Base-by-base conservation (phyloP, 805 yeast genomes). In the Tetrapisispora nanseiensis region DNA sequence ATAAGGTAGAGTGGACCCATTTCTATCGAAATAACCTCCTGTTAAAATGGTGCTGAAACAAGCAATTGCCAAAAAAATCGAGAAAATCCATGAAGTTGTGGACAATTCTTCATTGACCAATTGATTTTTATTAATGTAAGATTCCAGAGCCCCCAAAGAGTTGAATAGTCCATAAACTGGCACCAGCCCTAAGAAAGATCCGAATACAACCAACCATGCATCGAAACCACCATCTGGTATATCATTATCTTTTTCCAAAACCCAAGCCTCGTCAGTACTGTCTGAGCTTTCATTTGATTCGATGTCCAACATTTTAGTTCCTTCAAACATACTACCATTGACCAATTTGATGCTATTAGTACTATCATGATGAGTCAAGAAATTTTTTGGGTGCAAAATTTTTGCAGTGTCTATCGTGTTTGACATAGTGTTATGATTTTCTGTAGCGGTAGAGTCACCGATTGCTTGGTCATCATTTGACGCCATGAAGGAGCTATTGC, bases 71-170 rank as follows among this genome's bases (percentile, higher is more conserved):
- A 74, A 61, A 57, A 71, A 78, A 31, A 80, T 62, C 12, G 86
- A 79, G 51, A 81, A 81, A 42, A 81, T 75, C 86, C 86, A 78
- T 1, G 84, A 71, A 2, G 76, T 67, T 0, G 75, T 66, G 1
- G 82, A 69, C 0, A 76, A 66, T 7, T 72, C 60, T 1, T 69
- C 68, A 26, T 65, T 49, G 0, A 66, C 68, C 51, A 81, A 60
- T 58, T 81, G 87, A 60, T 81, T 56, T 37, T 52, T 47, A 1
- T 68, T 68, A 7, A 81, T 71, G 50, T 80, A 78, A 0, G 82
- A 71, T 61, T 81, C 80, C 33, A 81, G 69, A 2, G 82, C 82
- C 49, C 89, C 86, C 20, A 77, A 66, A 0, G 82, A 67, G 48
- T 79, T 79, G 45, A 77, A 62, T 33, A 77, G 54, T 2, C 89